Base-by-base conservation (phyloP, 371 early-diverging fungal genomes). In the Syncephalastrum monosporum region DNA sequence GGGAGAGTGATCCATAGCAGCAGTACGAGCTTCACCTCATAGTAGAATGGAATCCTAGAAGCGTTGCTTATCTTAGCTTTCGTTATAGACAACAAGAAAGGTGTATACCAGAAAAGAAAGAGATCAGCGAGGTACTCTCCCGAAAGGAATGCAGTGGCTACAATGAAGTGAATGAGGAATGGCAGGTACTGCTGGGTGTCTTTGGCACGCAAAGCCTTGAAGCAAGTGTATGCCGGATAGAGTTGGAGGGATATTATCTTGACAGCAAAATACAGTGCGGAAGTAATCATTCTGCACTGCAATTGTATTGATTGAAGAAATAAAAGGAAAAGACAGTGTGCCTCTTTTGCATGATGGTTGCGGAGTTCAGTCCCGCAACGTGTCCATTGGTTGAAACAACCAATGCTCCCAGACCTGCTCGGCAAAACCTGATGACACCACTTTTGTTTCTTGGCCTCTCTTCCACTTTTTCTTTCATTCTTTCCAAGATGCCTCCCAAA, bases 121-220 rank as follows among this genome's bases (percentile, higher is more conserved):
- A 71, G 50, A 55, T 78, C 74, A 8, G 75, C 52, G 56, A 78
- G 60, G 50, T 69, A 71, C 42, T 78, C 79, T 13, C 57, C 48
- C 13, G 71, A 57, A 6, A 78, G 64, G 53, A 65, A 78, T 19
- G 62, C 45, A 21, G 71, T 67, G 17, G 69, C 64, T 12, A 72
- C 71, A n/a, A 78, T 51, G 75, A 75, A 78, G 45, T 72, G 75
- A n/a, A 64, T 72, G 41, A 78, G 57, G n/a, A 75, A 60, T 42
- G 75, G 67, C n/a, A 55, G 42, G 52, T 64, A 73, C 47, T 74
- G 69, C 14, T 55, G 29, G 16, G 59, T 63, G 47, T 78, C 63
- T 29, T 71, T 57, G 25, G 44, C 50, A 45, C 73, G 72, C 17
- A 78, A 58, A 1, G 73, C 75, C 42, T 78, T 78, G 56, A 64